Percentiles rank a stretch among this genome's conserved stretches.
Conservation (phyloP, 345 rosid species). For the Pugionium dolabratum region DNA sequence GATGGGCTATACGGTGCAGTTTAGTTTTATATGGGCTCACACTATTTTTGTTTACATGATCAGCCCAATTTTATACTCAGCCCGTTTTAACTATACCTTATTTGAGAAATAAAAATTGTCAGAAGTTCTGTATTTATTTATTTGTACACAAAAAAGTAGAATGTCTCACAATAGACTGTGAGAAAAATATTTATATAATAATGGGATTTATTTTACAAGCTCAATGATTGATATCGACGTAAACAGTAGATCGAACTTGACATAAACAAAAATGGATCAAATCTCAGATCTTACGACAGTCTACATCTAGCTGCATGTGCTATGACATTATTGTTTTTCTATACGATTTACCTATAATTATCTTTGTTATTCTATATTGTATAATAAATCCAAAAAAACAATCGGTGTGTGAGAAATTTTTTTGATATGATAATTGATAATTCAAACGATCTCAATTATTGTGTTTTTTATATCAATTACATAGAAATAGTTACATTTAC, state of each 20-base stretch:
- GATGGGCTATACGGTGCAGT: too few species aligned
- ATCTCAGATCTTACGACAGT: conserved; percentile 42
- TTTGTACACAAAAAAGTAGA: too few species aligned
- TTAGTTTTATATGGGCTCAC: too few species aligned
- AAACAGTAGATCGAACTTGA: conserved; percentile 25
- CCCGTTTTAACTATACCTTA: too few species aligned
- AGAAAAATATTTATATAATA: too few species aligned
- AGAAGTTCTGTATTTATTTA: too few species aligned
- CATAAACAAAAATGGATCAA: conserved; percentile 28
- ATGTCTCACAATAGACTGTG: too few species aligned
- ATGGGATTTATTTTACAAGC: too few species aligned
- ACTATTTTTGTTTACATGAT: too few species aligned
- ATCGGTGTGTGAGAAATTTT: background rate
- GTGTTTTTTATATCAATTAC: conserved; percentile 18
- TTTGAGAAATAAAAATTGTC: too few species aligned
- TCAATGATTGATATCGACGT: conserved; percentile 36
- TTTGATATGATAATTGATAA: too few species aligned
- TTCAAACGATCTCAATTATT: conserved; percentile 35
- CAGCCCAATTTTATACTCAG: too few species aligned
- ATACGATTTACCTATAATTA: background rate
- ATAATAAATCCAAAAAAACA: conserved; percentile 26
- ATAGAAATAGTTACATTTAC: conserved; percentile 11
- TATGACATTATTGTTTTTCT: conserved; percentile 31
- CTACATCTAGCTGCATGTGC: conserved; percentile 40
- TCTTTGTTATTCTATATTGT: background rate